A percentile compares a stretch with the other conserved stretches of the same genome.
phyloP scores from a whole-genome alignment of 2,329 filamentous ascomycete genomes.

The Aspergillus pseudoterreus region DNA sequence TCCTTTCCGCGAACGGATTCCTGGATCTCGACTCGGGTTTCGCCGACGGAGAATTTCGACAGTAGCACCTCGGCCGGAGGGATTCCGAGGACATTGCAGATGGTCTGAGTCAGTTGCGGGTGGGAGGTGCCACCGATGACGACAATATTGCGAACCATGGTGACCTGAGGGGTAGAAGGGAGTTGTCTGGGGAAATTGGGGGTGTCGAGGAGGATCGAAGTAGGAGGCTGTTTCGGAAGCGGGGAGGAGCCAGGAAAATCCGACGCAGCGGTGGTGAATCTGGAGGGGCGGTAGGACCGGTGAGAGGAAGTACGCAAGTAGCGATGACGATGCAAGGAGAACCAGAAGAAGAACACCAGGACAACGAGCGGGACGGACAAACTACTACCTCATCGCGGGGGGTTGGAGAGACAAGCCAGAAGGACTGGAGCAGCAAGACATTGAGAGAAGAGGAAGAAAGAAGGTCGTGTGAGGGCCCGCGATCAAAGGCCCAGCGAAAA shows the following conservation, averaged over 20 bases:
- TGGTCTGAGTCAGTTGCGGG: constrained; percentile 77
- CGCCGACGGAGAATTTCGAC: constrained; percentile 89
- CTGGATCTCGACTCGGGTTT: constrained; percentile 91
- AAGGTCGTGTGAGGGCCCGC: constrained; percentile 33
- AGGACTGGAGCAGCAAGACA: constrained; percentile 8
- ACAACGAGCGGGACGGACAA: constrained; percentile 16
- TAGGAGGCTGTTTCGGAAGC: constrained; percentile 15
- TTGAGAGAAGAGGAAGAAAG: constrained; percentile 19
- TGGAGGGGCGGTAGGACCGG: constrained; percentile 23
- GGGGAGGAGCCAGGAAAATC: constrained; percentile 24
- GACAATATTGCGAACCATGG: constrained; percentile 92
- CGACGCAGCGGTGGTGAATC: constrained; percentile 24
- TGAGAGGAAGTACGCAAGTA: constrained; percentile 4
- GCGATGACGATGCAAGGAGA: constrained; percentile 4
- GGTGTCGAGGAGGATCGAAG: constrained; percentile 12
- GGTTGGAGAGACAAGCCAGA: constrained; percentile 18
- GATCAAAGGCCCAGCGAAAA: constrained; percentile 26
- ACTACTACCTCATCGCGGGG: constrained; percentile 37
- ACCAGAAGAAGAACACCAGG: constrained; percentile 9
- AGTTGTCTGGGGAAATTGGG: constrained; percentile 12
- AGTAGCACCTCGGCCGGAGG: constrained; percentile 80
- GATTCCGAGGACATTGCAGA: constrained; percentile 85
- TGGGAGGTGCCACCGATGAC: constrained; percentile 92
- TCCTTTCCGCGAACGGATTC: constrained; percentile 97
- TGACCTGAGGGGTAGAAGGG: constrained; percentile 15